Evolutionary conservation across 2,329 filamentous ascomycete genomes (phyloP), one percentile per base, ranked within the genome.

Genomic region (Xylaria sp.): DNA sequence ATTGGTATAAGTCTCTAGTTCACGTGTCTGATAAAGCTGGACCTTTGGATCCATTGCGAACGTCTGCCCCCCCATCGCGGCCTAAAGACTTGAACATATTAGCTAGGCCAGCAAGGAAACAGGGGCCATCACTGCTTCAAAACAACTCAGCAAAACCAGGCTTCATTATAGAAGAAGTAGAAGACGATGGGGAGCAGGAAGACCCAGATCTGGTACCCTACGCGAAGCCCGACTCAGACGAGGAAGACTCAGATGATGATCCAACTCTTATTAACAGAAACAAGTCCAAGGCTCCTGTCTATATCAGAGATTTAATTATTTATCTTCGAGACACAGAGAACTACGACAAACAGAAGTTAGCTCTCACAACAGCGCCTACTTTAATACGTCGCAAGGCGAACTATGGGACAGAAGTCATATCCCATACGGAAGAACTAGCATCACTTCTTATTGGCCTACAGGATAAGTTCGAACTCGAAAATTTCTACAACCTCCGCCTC

Each of bases 201-300:
- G 86, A 89, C 36, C 87, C 90, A 17, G 91, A 92, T 66, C 82
- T 98, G 1, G 82, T 88, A 2, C 87, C 92, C 0, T 97, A 97
- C 72, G 87, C 87, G 15, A 97, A 97, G 77, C 93, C 93, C 0
- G 92, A 93, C 74, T 94, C 92, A 1, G 96, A 99, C 72, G 86
- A 89, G 0, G 93, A 96, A 76, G 96, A 99, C 76, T 95, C 93
- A 0, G 94, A 97, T 64, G 94, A 97, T 42, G 96, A 99, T 73
- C 90, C 96, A 5, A 97, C 94, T 0, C 82, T 97, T 20, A 86
- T 98, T 54, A 90, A 92, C 64, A 87, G 94, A 15, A 90, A 96
- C 78, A 97, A 96, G 73, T 87, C 91, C 25, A 91, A 87, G 65
- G 87, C 93, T 0, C 96, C 96, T 0, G 94, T 99, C 0, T 98